Percentiles rank a stretch among this genome's conserved stretches.
Conservation (phyloP, 495 filamentous ascomycete species). For the Aspergillus sclerotiicarbonarius region DNA sequence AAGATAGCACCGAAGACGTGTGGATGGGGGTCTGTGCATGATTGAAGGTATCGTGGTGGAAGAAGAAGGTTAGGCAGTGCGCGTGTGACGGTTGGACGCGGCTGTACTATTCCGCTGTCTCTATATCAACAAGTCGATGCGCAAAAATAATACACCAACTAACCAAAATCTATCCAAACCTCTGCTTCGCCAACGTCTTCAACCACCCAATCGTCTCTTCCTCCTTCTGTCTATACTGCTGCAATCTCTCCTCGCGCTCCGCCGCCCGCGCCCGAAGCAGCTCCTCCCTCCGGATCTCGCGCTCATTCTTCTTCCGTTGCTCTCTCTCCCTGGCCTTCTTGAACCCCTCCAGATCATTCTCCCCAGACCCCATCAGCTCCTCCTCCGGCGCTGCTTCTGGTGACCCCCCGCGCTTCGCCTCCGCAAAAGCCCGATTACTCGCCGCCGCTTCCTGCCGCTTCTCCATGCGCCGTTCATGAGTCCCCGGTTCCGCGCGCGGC, state of each 20-base stretch:
- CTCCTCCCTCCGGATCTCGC: slow-evolving; percentile 43
- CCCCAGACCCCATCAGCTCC: slow-evolving; percentile 43
- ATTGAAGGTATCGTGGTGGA: background rate
- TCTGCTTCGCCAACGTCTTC: slow-evolving; percentile 44
- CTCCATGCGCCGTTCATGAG: slow-evolving; percentile 80
- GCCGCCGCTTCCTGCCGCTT: slow-evolving; percentile 64
- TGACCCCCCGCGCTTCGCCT: slow-evolving; percentile 37
- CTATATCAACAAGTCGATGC: too few relatives aligned
- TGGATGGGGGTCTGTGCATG: slow-evolving; percentile 15
- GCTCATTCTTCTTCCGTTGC: slow-evolving; percentile 44
- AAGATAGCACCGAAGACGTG: slow-evolving; percentile 17
- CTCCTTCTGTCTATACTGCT: slow-evolving; percentile 44
- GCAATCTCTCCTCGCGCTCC: slow-evolving; percentile 44
- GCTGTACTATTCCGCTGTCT: too few relatives aligned
- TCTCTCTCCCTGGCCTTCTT: slow-evolving; percentile 41
- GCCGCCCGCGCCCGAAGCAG: slow-evolving; percentile 39
- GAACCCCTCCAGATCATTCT: slow-evolving; percentile 38
- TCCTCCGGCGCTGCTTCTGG: slow-evolving; percentile 41
- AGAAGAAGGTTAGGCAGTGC: too few relatives aligned
- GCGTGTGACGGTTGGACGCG: too few relatives aligned
- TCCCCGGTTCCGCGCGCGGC: slow-evolving; percentile 82
- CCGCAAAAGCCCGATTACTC: slow-evolving; percentile 47
- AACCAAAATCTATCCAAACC: slow-evolving; percentile 35
- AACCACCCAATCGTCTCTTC: slow-evolving; percentile 46
- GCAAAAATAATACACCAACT: slow-evolving; percentile 2